phyloP scores from a whole-genome alignment of 805 yeast species.

The Kuraishia molischiana region DNA sequence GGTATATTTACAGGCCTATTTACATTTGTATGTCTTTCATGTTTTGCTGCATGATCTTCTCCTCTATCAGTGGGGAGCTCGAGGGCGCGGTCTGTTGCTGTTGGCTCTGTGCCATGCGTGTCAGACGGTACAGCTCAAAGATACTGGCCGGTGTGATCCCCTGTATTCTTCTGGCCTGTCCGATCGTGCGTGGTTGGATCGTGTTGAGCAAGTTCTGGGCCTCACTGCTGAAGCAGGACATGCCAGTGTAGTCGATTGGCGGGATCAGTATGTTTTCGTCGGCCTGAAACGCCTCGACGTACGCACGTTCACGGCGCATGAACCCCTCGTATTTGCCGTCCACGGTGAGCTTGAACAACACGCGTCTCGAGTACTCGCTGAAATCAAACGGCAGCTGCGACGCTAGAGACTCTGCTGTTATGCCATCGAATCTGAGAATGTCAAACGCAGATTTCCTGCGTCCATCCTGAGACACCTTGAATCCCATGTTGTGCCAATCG shows the following conservation, averaged over 20 bases:
- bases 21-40: neutral
- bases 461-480: slow-evolving; percentile 42
- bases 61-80: slow-evolving; percentile 2
- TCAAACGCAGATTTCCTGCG: slow-evolving; percentile 59
- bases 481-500: slow-evolving; percentile 51
- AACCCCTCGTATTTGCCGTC: slow-evolving; percentile 83
- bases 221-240: slow-evolving; percentile 67
- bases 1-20: neutral
- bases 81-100: too few species aligned
- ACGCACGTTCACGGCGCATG: slow-evolving; percentile 60
- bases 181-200: slow-evolving; percentile 81
- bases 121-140: slow-evolving; percentile 62
- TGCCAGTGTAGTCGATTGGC: slow-evolving; percentile 42
- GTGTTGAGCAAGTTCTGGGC: slow-evolving; percentile 58
- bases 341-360: slow-evolving; percentile 54
- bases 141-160: slow-evolving; percentile 94
- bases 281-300: slow-evolving; percentile 67
- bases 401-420: slow-evolving; percentile 19
- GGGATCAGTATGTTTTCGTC: slow-evolving; percentile 81
- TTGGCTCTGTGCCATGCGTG: slow-evolving; percentile 6
- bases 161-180: slow-evolving; percentile 91
- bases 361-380: slow-evolving; percentile 27
- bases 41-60: slow-evolving; percentile 1
- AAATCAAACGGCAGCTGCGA: slow-evolving; percentile 24
- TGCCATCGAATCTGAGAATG: slow-evolving; percentile 46